Base-by-base conservation (phyloP, 1,284 basidiomycete species). In the Mixia osmundae region DNA sequence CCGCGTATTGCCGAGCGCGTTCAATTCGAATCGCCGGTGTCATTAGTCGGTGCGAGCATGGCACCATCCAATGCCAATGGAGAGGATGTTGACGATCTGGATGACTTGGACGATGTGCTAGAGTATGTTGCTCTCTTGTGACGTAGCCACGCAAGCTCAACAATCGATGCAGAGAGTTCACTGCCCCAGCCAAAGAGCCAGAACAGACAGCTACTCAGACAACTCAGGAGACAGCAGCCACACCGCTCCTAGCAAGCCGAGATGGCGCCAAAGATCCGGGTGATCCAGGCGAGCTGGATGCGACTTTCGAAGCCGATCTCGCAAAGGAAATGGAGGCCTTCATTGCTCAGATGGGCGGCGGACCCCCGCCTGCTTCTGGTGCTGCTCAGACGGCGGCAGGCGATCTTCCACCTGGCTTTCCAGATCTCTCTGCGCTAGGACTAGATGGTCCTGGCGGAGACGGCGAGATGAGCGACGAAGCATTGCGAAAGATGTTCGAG, bases 41-140 rank as follows among this genome's bases (percentile, higher is more conserved):
- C n/a, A n/a, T n/a, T n/a, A n/a, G n/a, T n/a, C n/a, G n/a, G n/a
- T n/a, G n/a, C n/a, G n/a, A n/a, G n/a, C n/a, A n/a, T n/a, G n/a
- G n/a, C n/a, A n/a, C n/a, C n/a, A n/a, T n/a, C n/a, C n/a, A n/a
- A n/a, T n/a, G n/a, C 8, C 16, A 33, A 33, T 19, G 14, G 16
- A 16, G 41, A 38, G 20, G 45, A 45, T 16, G 39, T 33, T 9
- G 37, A 44, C 16, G 41, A 42, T 28, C 28, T 42, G 10, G 41
- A 42, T 29, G 41, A 42, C 14, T 27, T 42, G 19, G 41, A 42
- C 33, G 41, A 42, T 30, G 41, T 42, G 7, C 25, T 42, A 7
- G 34, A 35, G 34, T 38, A 23, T 26, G 33, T 26, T 10, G n/a
- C 33, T 22, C 21, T 8, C 21, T 11, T 16, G 25, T 5, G 14